Conservation (phyloP, 2,329 filamentous ascomycete species). For the Calonectria hongkongensis region DNA sequence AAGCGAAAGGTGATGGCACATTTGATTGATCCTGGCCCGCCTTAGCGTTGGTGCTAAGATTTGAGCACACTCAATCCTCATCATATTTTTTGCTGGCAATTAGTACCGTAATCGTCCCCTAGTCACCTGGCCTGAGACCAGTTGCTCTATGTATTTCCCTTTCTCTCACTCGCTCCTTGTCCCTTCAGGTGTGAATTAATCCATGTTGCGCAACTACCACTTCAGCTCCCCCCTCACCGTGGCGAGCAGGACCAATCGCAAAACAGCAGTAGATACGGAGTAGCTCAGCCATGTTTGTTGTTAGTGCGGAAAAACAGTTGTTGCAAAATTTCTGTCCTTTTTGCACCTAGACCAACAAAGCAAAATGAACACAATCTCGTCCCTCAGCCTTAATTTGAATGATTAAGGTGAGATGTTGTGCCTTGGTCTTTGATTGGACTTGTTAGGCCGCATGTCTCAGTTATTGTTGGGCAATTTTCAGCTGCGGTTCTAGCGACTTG, state of each 20-base stretch:
- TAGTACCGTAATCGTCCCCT: neutral
- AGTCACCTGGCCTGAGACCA: neutral
- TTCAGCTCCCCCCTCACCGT: neutral
- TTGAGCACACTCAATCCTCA: neutral
- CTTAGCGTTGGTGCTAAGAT: neutral
- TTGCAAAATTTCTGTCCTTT: neutral
- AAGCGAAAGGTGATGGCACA: neutral
- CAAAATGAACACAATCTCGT: neutral
- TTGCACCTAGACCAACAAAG: too few relatives aligned
- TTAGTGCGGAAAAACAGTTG: neutral
- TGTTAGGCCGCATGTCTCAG: neutral
- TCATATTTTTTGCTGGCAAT: too few relatives aligned
- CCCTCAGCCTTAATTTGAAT: neutral
- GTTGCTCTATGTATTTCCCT: neutral
- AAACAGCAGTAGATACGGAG: neutral
- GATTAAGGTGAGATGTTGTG: neutral
- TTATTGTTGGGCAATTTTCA: neutral
- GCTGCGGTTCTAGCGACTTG: neutral
- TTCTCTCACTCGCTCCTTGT: neutral
- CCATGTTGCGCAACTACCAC: neutral
- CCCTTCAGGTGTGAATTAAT: neutral
- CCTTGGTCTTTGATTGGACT: neutral
- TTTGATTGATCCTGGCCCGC: neutral
- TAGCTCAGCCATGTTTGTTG: neutral
- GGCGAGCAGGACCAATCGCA: neutral